These are phyloP conservation scores for Aeschynomene evenia DNA, from an alignment of 306 rosid genomes.

Conservation along the genomic window DNA sequence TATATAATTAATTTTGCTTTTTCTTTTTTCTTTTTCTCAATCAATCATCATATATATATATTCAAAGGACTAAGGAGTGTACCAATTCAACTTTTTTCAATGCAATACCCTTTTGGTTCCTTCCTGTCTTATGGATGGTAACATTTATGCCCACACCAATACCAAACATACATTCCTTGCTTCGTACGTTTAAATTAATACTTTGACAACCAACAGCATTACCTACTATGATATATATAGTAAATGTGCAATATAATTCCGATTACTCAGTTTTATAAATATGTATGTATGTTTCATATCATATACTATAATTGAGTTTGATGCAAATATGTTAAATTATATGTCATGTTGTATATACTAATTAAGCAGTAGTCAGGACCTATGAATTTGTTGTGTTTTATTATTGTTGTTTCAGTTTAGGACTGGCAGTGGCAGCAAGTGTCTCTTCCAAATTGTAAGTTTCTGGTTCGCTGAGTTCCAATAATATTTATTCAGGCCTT, in stretches of 20 bases:
- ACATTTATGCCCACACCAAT: not conserved
- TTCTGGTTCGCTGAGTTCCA: not conserved
- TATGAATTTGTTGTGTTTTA: not conserved
- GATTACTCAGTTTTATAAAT: not conserved
- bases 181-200: not conserved
- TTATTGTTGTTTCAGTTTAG: not conserved
- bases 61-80: not conserved
- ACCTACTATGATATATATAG: not conserved
- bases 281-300: not conserved
- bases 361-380: too few species aligned
- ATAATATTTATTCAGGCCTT: not conserved
- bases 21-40: not conserved
- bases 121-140: constrained; percentile 1
- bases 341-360: not conserved
- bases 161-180: not conserved
- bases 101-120: not conserved
- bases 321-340: too few species aligned
- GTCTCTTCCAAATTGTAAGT: not conserved
- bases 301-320: not conserved
- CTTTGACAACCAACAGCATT: not conserved
- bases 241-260: not conserved
- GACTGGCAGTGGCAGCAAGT: not conserved
- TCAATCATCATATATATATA: too few species aligned
- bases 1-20: not conserved
- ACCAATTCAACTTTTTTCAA: constrained; percentile 22